Percentiles rank a stretch among this genome's conserved stretches.
These are phyloP conservation scores for Fraxinus sp. DNA, from an alignment of 305 asterid species.

Conservation along the genomic window DNA sequence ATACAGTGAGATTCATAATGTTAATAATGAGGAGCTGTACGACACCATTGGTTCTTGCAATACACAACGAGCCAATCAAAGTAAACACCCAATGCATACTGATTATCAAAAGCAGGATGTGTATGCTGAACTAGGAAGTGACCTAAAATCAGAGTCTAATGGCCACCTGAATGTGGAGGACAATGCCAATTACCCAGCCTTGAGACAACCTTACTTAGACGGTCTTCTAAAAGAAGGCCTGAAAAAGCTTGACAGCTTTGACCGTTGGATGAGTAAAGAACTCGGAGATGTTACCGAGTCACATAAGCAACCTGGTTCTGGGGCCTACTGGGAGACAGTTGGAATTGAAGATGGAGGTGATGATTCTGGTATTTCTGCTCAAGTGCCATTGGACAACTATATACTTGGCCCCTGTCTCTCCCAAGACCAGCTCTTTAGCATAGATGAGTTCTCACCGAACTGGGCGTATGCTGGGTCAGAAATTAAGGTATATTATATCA, in stretches of 20 bases:
- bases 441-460: conserved; percentile 81
- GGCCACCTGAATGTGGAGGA: conserved; percentile 44
- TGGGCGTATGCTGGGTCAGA: conserved; percentile 77
- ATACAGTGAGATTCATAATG: conserved; percentile 22
- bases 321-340: conserved; percentile 73
- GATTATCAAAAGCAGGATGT: conserved; percentile 39
- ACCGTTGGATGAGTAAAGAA: conserved; percentile 94
- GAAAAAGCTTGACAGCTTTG: conserved; percentile 94
- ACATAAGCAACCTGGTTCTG: conserved; percentile 55
- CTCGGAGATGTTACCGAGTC: conserved; percentile 86
- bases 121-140: conserved; percentile 36
- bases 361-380: conserved; percentile 53
- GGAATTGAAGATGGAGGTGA: conserved; percentile 60
- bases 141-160: conserved; percentile 40
- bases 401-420: conserved; percentile 77
- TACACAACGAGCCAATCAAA: conserved; percentile 39
- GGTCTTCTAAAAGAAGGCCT: conserved; percentile 67
- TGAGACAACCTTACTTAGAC: conserved; percentile 62
- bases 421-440: conserved; percentile 86
- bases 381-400: conserved; percentile 61
- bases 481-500: conserved; percentile 55
- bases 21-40: conserved; percentile 36
- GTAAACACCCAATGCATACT: conserved; percentile 36
- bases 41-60: conserved; percentile 32
- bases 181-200: conserved; percentile 46